These are phyloP conservation scores for Letharia lupina DNA, from an alignment of 495 filamentous ascomycete species.

Conservation along the genomic window DNA sequence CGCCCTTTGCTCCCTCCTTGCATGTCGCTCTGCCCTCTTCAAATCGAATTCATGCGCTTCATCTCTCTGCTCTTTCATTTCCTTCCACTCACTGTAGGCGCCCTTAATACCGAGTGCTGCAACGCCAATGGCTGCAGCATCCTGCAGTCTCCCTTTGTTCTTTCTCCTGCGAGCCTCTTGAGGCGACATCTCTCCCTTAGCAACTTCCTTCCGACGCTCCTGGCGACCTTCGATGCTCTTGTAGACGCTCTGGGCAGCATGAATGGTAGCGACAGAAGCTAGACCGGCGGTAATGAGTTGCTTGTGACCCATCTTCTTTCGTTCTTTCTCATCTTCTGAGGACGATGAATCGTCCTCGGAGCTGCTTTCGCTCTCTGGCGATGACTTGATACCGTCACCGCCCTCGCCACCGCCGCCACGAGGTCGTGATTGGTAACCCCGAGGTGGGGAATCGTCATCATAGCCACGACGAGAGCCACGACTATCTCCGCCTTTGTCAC, in stretches of 20 bases:
- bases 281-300: slow-evolving; percentile 75
- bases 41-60: slow-evolving; percentile 45
- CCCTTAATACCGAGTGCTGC: slow-evolving; percentile 81
- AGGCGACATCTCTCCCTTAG: slow-evolving; percentile 62
- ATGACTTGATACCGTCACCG: slow-evolving; percentile 39
- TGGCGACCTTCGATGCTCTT: slow-evolving; percentile 67
- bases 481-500: slow-evolving; percentile 30
- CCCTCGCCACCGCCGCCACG: slow-evolving; percentile 26
- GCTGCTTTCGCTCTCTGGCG: slow-evolving; percentile 29
- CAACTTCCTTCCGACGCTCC: slow-evolving; percentile 57
- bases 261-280: slow-evolving; percentile 81
- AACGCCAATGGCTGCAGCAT: slow-evolving; percentile 71
- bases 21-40: slow-evolving; percentile 37
- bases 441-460: slow-evolving; percentile 30
- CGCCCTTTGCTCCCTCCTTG: slow-evolving; percentile 23
- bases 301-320: slow-evolving; percentile 75
- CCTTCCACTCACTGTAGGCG: slow-evolving; percentile 66
- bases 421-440: slow-evolving; percentile 34
- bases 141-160: slow-evolving; percentile 63
- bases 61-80: slow-evolving; percentile 53
- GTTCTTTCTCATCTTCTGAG: slow-evolving; percentile 64
- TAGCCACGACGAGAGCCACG: slow-evolving; percentile 36
- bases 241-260: slow-evolving; percentile 75
- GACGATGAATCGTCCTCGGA: slow-evolving; percentile 32
- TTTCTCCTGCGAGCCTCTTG: slow-evolving; percentile 69